Evolutionary conservation across 306 rosid species (phyloP).

Genomic region (Spatholobus suberectus): DNA sequence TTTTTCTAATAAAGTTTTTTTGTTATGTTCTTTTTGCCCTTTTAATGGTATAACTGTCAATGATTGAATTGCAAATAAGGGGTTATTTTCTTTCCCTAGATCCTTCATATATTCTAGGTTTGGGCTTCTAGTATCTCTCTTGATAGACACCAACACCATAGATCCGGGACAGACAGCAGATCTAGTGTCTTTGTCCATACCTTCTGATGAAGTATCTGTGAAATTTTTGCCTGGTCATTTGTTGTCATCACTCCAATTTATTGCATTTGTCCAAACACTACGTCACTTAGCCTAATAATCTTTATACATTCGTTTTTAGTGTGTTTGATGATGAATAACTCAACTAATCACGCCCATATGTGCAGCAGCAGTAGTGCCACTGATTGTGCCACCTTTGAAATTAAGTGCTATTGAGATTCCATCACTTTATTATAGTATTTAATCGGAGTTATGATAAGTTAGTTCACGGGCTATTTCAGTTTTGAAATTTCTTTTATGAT

Average conservation of each 20-base stretch:
- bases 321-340: neutral
- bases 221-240: neutral
- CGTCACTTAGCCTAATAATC: neutral
- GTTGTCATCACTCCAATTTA: neutral
- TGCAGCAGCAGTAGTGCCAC: neutral
- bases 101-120: neutral
- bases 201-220: neutral
- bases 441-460: neutral
- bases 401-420: neutral
- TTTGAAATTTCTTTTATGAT: neutral
- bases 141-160: neutral
- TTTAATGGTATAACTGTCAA: neutral
- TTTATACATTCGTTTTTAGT: neutral
- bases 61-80: neutral
- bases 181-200: neutral
- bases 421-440: constrained; percentile 8
- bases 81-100: neutral
- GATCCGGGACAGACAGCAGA: neutral
- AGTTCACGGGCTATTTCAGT: neutral
- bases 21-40: neutral
- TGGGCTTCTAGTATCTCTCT: neutral
- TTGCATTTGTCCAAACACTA: neutral
- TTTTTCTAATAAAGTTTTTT: neutral
- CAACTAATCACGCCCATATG: neutral
- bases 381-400: neutral